Base-by-base conservation (phyloP, 805 yeast species). In the Maudiozyma serrabonitensis region DNA sequence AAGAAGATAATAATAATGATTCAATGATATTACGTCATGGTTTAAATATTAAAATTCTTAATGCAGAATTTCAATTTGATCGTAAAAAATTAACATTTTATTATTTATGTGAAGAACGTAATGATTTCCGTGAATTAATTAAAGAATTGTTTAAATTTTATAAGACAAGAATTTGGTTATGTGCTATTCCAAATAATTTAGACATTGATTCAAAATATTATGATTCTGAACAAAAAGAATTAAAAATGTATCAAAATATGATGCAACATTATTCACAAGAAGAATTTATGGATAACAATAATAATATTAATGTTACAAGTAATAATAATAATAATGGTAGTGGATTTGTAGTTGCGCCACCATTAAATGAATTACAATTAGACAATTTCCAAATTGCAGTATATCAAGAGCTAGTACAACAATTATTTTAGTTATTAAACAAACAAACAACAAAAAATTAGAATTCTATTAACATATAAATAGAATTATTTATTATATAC, bases 51-150 rank as follows among this genome's bases (percentile, higher is more conserved):
- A 77, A 78, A 58, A 76, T 85, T 47, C 71, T 84, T 53, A 86
- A 82, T 62, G 84, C 87, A 1, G 95, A 85, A 64, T 85, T 83
- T 64, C 95, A 85, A 66, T 85, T 83, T 66, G 95, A 85, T 64
- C 78, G 85, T 49, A 84, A 84, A 62, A 85, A 85, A 57, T 72
- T 85, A 54, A 85, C 84, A 5, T 83, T 86, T 58, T 85, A 84
- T 66, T 82, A 82, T 59, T 75, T 72, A 51, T 75, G 83, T 59
- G 74, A 76, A 46, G 80, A 80, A 59, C 68, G 93, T 54, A 75
- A 85, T 50, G 93, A 85, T 63, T 84, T 84, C 62, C 71, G 91
- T 51, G 84, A 79, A 46, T 71, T 84, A 59, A 84, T 84, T 50
- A 80, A 84, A 52, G 90, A 84, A 58, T 68, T 84, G 32, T 84